phyloP scores from a whole-genome alignment of 805 yeast genomes.

The Lipomyces chichibuensis region DNA sequence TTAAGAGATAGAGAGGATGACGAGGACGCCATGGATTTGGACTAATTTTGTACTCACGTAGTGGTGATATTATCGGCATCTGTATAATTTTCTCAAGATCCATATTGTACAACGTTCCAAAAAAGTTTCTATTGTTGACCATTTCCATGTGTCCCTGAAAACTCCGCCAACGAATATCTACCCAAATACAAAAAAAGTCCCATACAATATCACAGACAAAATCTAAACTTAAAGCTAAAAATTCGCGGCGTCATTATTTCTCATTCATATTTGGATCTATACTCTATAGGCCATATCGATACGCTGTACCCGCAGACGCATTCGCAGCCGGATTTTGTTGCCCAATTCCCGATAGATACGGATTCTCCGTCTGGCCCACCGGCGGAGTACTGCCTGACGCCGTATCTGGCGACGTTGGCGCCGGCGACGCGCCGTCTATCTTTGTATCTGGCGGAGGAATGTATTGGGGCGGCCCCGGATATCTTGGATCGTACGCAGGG shows the following conservation, averaged over 20 bases:
- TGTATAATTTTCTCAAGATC: not conserved
- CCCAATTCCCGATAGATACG: not conserved
- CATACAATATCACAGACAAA: not conserved
- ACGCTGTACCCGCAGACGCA: slow-evolving; percentile 9
- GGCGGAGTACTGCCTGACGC: slow-evolving; percentile 3
- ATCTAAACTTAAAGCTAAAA: too few relatives aligned
- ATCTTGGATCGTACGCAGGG: slow-evolving; percentile 33
- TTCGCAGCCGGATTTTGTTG: slow-evolving; percentile 2
- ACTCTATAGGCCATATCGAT: not conserved
- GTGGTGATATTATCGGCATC: not conserved
- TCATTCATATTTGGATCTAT: not conserved
- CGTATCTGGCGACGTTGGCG: not conserved
- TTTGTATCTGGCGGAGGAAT: slow-evolving; percentile 15
- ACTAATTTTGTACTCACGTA: slow-evolving; percentile 8
- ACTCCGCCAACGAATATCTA: not conserved
- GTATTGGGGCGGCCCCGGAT: slow-evolving; percentile 32
- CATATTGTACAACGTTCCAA: not conserved
- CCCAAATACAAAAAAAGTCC: not conserved
- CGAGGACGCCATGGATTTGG: slow-evolving; percentile 21
- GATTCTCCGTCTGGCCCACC: slow-evolving; percentile 7
- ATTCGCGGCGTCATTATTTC: not conserved
- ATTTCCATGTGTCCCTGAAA: not conserved
- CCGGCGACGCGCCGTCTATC: not conserved
- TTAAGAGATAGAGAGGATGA: not conserved
- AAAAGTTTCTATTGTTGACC: not conserved